Evolutionary conservation across 108 stramenopile species (phyloP).

Genomic region (Chaetoceros tenuissimus): DNA sequence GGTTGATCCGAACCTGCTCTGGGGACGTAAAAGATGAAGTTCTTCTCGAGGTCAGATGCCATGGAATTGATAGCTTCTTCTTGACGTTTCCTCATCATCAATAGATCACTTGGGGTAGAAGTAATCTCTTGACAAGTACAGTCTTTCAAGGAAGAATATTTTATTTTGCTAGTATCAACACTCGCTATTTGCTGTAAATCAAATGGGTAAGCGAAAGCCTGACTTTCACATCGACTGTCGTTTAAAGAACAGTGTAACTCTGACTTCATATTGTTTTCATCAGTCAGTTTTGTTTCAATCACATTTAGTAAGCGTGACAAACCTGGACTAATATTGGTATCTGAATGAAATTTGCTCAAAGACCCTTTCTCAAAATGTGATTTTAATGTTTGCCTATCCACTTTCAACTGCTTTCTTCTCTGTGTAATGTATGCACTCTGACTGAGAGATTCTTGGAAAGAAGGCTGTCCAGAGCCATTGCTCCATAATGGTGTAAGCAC

Average conservation of each 20-base stretch:
- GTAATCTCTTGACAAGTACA: constrained; percentile 26
- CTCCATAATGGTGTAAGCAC: constrained; percentile 52
- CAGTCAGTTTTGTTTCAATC: constrained; percentile 1
- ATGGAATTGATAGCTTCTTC: constrained; percentile 19
- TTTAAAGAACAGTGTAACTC: constrained; percentile 39
- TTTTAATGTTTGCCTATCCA: not conserved
- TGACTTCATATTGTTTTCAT: constrained; percentile 6
- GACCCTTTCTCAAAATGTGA: not conserved
- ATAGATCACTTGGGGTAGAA: constrained; percentile 44
- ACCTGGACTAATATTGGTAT: not conserved
- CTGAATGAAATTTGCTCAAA: not conserved
- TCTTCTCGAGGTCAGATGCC: constrained; percentile 45
- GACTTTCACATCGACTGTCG: constrained; percentile 33
- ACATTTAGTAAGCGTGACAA: constrained; percentile 14
- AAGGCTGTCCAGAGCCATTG: constrained; percentile 37
- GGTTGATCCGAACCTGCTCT: constrained; percentile 45
- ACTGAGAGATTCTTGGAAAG: constrained; percentile 22
- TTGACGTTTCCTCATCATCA: constrained; percentile 50
- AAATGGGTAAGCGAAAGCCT: constrained; percentile 40
- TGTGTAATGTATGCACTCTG: constrained; percentile 16
- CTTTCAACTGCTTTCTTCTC: not conserved
- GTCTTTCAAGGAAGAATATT: constrained; percentile 20
- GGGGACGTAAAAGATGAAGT: constrained; percentile 77
- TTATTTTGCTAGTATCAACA: constrained; percentile 30
- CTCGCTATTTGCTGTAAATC: constrained; percentile 21